Conservation (phyloP, 768 basidiomycete species). For the Exidia glandulosa region DNA sequence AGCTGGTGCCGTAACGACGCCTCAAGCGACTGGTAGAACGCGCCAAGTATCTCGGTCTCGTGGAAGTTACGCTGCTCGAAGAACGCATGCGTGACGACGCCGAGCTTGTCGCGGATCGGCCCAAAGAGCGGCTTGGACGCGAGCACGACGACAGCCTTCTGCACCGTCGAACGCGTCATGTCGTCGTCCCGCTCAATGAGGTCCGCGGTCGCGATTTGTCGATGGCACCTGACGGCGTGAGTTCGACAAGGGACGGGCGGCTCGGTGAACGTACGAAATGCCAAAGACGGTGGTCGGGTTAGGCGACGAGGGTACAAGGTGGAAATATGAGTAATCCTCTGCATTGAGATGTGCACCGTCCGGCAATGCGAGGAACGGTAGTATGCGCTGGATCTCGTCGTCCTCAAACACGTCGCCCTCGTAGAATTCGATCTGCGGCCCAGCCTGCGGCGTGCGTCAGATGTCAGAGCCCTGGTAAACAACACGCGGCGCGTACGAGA, state of each 20-base stretch:
- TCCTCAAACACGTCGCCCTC: slow-evolving; percentile 72
- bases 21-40: slow-evolving; percentile 74
- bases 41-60: slow-evolving; percentile 78
- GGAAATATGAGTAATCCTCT: slow-evolving; percentile 97
- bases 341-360: slow-evolving; percentile 86
- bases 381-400: slow-evolving; percentile 70
- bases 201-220: slow-evolving; percentile 75
- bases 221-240: slow-evolving; percentile 62
- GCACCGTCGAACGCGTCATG: slow-evolving; percentile 91
- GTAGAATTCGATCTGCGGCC: slow-evolving; percentile 82
- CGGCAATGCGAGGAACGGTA: slow-evolving; percentile 93
- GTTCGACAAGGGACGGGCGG: neutral
- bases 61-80: slow-evolving; percentile 88
- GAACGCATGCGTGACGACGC: slow-evolving; percentile 85
- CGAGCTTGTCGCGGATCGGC: slow-evolving; percentile 87
- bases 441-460: slow-evolving; percentile 44
- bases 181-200: slow-evolving; percentile 69
- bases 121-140: slow-evolving; percentile 88
- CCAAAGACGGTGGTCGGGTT: slow-evolving; percentile 83
- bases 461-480: neutral
- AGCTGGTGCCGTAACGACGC: slow-evolving; percentile 62
- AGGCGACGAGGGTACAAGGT: slow-evolving; percentile 63
- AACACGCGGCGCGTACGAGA: slow-evolving; percentile 45
- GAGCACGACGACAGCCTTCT: slow-evolving; percentile 93
- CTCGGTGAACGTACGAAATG: slow-evolving; percentile 59